Evolutionary conservation across 1,284 basidiomycete genomes (phyloP), one percentile per base, ranked within the genome.

Genomic region (Ustilago lituana): DNA sequence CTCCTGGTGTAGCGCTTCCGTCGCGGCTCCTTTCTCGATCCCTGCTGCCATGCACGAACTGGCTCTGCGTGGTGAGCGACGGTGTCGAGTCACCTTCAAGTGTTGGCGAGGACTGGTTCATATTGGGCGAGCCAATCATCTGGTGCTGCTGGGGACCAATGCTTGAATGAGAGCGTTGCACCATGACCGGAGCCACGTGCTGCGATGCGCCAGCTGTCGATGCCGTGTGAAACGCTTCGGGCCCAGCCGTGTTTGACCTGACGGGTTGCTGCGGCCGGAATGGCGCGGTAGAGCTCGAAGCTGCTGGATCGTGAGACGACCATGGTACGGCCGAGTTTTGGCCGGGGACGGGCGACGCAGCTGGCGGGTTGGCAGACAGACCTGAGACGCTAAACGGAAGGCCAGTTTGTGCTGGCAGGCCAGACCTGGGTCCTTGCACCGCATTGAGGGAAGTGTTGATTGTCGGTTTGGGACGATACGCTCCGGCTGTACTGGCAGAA

Each of bases 101-200:
- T 14, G 54, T 62, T 1, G 62, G 67, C 15, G 67, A 70, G 3
- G 66, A 64, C 29, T 61, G 61, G 26, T 60, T 64, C n/a, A 70
- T 22, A 4, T 44, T 54, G 27, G 67, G 67, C 19, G 67, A 65
- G 4, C 39, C 45, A 12, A 49, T 51, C 23, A 58, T 35, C 26
- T 70, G 57, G 37, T 65, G 67, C 20, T 69, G 66, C 47, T 64
- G 62, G 41, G 67, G 49, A 19, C 62, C 62, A 38, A 70, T 65
- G 62, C 67, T 70, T 7, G 67, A 70, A 19, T 65, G 67, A 15
- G 67, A 70, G 31, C 67, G 67, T 46, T 65, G 61, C 11, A 46
- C 62, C 67, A 70, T 53, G 50, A 53, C 36, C 1, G 56, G 58
- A 4, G 63, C 59, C 5, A 65, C 59, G 15, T 63, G 60, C 19